Base-by-base conservation (phyloP, 169 alveolate genomes). In the Toxoplasma gondii region DNA sequence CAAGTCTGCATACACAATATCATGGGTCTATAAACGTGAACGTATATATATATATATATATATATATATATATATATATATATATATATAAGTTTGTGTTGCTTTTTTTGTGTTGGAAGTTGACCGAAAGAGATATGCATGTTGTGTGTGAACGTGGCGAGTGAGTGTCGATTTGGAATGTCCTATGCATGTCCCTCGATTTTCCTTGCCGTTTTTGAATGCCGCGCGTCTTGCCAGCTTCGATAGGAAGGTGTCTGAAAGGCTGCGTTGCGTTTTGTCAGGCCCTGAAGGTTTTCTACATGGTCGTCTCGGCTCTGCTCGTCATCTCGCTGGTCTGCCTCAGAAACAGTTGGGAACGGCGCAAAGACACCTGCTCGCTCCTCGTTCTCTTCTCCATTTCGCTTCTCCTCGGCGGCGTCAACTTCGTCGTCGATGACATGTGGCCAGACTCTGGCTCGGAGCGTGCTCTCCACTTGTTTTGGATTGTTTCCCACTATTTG, bases 351-450 rank as follows among this genome's bases (percentile, higher is more conserved):
- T 86, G 91, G 91, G 91, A 86, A 36, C 16, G 78, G 74, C 39
- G 45, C n/a, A 86, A 86, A 53, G 91, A 86, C 78, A 39, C 91
- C 0, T 86, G 91, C n/a, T 86, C 91, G 38, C 78, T 86, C 45
- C 80, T 36, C n/a, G 91, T 86, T 10, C 38, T 86, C 39, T 53
- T 44, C 43, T 24, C 49, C 41, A n/a, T 86, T n/a, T 86, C 91
- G 31, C 43, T 86, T n/a, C 19, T 86, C 45, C 78, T 86, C 78
- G 91, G 91, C 45, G 17, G 49, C 43, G 49, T 86, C 91, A 86
- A 86, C 91, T 86, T 86, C 91, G 5, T 86, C 78, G 70, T 86
- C 22, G 91, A 86, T 78, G 49, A 22, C 70, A 24, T 19, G 49
- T 9, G 58, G 91, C 91, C 91, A 27, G 91, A 39, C 45, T 86